Conservation (phyloP, 805 yeast genomes). For the Debaryomyces hansenii region DNA sequence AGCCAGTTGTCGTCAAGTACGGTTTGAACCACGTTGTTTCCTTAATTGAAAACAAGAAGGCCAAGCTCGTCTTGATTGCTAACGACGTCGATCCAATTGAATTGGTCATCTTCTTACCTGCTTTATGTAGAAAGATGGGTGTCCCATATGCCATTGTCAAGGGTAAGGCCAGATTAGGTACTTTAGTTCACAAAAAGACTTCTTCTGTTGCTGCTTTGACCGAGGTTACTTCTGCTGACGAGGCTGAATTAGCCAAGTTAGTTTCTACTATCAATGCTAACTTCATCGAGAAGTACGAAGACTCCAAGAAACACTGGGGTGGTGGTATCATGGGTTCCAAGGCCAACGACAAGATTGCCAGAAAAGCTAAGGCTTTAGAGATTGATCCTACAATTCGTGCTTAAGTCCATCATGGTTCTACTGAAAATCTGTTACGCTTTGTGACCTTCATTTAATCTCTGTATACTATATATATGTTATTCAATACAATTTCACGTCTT, state of each 20-base stretch:
- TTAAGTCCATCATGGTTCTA: not conserved
- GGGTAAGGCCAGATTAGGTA: constrained; percentile 47
- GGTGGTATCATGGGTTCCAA: constrained; percentile 98
- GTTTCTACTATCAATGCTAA: constrained; percentile 90
- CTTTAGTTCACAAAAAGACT: constrained; percentile 92
- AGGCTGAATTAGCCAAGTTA: constrained; percentile 89
- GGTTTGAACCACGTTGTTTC: constrained; percentile 99
- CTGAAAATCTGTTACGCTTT: not conserved
- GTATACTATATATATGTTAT: not conserved
- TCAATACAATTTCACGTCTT: not conserved
- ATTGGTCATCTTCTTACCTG: constrained; percentile 95
- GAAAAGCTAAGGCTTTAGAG: constrained; percentile 62
- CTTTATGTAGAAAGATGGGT: constrained; percentile 99
- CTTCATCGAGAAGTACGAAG: constrained; percentile 93
- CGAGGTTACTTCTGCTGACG: constrained; percentile 92
- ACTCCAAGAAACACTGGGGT: constrained; percentile 98
- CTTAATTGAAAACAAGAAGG: constrained; percentile 97
- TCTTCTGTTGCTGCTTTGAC: constrained; percentile 96
- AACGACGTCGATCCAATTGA: constrained; percentile 99
- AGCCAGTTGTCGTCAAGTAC: constrained; percentile 95
- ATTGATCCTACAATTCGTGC: constrained; percentile 19
- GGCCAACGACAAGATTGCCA: constrained; percentile 81
- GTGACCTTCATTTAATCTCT: not conserved
- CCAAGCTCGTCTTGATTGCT: constrained; percentile 95
- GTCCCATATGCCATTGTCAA: constrained; percentile 64